Evolutionary conservation across 2,329 filamentous ascomycete genomes (phyloP), one percentile per base, ranked within the genome.

Genomic region (Trichoderma harzianum): DNA sequence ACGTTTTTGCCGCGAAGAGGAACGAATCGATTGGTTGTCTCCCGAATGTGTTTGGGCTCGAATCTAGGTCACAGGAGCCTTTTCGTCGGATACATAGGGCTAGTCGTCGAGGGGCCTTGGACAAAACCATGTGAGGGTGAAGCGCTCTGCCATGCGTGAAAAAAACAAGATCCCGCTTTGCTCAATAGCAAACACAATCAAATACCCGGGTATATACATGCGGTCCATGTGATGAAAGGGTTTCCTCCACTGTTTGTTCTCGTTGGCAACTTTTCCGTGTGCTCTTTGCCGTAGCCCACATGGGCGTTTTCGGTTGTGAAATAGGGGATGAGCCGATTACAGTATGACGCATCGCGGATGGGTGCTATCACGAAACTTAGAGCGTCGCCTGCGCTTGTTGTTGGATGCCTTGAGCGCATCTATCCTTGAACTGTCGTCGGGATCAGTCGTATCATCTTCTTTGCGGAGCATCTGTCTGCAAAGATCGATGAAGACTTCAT

Each of bases 401-500:
- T 77, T 72, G 2, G 77, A 77, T 61, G 75, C 74, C 32, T 75
- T 77, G 67, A 75, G 66, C 30, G 79, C 76, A 64, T 85, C 83
- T 51, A 82, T 81, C 70, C 84, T 85, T 74, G 83, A 82, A 28
- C 84, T 80, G 18, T 85, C 81, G 21, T 83, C 80, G 18, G 77
- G 78, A 8, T 83, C 81, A 24, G 76, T 76, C 51, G 74, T 55
- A 24, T 83, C 82, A 76, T 90, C 89, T 73, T 95, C 92, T 77
- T 90, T 92, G 73, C 90, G 87, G 72, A 96, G 89, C 83, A 97
- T 94, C 80, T 96, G 93, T 73, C 93, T 88, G 78, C 93, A 95
- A 70, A 97, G 87, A 80, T 96, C 93, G 75, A 93, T 84, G 81
- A 97, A 97, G 61, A 95, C 93, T 80, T 97, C 94, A 76, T 97